A percentile compares a stretch with the other conserved stretches of the same genome.
These are phyloP conservation scores for Neodidymelliopsis sp. DNA, from an alignment of 2,329 filamentous ascomycete genomes.

Conservation along the genomic window DNA sequence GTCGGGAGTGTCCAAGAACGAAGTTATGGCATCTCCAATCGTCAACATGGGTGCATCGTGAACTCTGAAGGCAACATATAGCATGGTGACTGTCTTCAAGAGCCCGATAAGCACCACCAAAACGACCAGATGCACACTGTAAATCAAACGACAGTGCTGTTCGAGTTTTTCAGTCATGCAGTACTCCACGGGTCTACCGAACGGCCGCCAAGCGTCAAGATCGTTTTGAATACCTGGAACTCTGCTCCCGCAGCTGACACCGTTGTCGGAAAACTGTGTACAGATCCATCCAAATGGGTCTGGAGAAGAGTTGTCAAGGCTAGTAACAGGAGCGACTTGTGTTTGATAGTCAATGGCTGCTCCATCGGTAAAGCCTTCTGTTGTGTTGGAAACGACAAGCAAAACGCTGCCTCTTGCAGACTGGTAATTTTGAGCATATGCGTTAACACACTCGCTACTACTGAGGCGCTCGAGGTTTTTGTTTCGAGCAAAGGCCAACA, in stretches of 20 bases:
- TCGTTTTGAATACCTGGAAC: background rate
- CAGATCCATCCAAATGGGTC: background rate
- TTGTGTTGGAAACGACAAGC: slow-evolving; percentile 2
- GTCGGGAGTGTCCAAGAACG: slow-evolving; percentile 28
- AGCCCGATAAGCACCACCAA: slow-evolving; percentile 21
- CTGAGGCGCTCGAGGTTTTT: background rate
- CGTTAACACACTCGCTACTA: background rate
- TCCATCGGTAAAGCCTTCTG: background rate
- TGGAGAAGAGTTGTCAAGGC: background rate
- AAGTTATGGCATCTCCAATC: slow-evolving; percentile 34
- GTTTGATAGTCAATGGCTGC: background rate
- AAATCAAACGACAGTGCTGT: slow-evolving; percentile 2
- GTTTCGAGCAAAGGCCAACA: background rate
- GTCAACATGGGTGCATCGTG: slow-evolving; percentile 16
- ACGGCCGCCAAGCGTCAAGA: background rate
- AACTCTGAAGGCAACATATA: background rate
- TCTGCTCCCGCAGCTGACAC: background rate
- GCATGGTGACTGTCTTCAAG: background rate
- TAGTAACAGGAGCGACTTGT: background rate
- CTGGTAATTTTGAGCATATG: slow-evolving; percentile 1
- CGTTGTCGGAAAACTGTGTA: background rate
- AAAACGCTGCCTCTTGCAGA: background rate
- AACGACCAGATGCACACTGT: slow-evolving; percentile 10
- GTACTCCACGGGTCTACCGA: background rate
- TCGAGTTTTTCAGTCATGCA: slow-evolving; percentile 4